Percentiles rank a stretch among this genome's conserved stretches.
These are phyloP conservation scores for Tricholoma bakamatsutake DNA, from an alignment of 768 basidiomycete species.

Conservation along the genomic window DNA sequence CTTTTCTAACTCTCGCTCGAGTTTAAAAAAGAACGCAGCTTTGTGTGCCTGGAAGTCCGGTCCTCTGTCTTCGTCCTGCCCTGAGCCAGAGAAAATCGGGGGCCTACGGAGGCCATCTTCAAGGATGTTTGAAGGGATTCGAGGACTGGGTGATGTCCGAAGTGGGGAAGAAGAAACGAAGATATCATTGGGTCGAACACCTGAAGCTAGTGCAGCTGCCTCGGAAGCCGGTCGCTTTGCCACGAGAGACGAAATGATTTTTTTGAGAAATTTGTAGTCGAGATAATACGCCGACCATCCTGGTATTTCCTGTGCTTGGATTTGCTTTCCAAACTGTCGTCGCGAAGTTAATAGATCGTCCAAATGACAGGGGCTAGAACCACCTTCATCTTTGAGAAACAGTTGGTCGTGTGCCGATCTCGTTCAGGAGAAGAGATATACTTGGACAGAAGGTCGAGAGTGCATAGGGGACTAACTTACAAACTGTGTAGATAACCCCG, in stretches of 20 bases:
- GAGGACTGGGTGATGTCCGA: constrained; percentile 24
- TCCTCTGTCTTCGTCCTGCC: constrained; percentile 67
- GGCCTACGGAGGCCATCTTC: constrained; percentile 43
- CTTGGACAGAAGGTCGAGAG: neutral
- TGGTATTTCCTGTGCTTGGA: constrained; percentile 92
- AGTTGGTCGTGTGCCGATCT: constrained; percentile 9
- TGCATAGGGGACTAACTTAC: neutral
- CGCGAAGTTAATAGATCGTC: constrained; percentile 7
- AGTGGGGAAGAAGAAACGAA: constrained; percentile 20
- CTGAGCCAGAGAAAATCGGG: constrained; percentile 54
- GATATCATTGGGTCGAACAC: constrained; percentile 64
- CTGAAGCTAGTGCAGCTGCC: constrained; percentile 79
- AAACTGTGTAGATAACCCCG: neutral
- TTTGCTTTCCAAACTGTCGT: constrained; percentile 91
- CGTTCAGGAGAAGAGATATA: neutral
- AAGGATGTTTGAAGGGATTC: constrained; percentile 26
- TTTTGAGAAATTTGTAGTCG: constrained; percentile 97
- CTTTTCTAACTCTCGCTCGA: constrained; percentile 97
- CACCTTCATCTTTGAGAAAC: constrained; percentile 19
- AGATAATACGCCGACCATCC: constrained; percentile 96
- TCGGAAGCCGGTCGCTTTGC: constrained; percentile 88
- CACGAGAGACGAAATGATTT: constrained; percentile 94
- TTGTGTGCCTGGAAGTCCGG: constrained; percentile 92
- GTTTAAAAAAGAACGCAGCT: constrained; percentile 97
- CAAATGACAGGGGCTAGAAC: constrained; percentile 8